phyloP scores from a whole-genome alignment of 345 rosid species.

The Eucalyptus curtisii region DNA sequence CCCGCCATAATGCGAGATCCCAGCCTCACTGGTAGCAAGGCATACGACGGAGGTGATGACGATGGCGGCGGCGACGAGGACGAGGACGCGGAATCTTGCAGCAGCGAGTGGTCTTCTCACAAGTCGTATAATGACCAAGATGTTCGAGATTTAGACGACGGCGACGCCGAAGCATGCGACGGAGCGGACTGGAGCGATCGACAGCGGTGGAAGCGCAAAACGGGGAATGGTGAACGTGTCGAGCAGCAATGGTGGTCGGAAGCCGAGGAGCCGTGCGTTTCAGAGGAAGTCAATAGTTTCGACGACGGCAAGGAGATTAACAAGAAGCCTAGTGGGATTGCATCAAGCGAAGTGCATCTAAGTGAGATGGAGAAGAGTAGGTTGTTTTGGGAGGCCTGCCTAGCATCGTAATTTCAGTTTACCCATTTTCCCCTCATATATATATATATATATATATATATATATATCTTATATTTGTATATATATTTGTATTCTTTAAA shows the following conservation, averaged over 20 bases:
- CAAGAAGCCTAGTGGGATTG: not conserved
- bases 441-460: not conserved
- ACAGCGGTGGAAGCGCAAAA: not conserved
- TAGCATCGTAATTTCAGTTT: conserved; percentile 7
- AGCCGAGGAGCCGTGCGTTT: not conserved
- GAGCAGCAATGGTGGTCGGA: not conserved
- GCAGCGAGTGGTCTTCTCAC: not conserved
- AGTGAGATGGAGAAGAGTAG: conserved; percentile 12
- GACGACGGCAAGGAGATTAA: not conserved
- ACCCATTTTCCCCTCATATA: not conserved
- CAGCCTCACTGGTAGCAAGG: not conserved
- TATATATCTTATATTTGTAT: not conserved
- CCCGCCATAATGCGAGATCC: not conserved
- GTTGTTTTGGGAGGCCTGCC: conserved; percentile 31
- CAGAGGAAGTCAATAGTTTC: not conserved
- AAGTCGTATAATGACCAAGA: not conserved
- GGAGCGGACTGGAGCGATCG: not conserved
- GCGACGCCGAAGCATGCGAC: not conserved
- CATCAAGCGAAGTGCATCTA: not conserved
- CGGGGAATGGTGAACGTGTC: not conserved
- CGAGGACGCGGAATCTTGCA: not conserved
- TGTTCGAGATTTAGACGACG: not conserved
- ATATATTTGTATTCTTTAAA: not conserved
- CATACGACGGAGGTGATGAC: not conserved
- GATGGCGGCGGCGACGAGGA: not conserved